Conservation (phyloP, 306 rosid species). For the Glycine latifolia region DNA sequence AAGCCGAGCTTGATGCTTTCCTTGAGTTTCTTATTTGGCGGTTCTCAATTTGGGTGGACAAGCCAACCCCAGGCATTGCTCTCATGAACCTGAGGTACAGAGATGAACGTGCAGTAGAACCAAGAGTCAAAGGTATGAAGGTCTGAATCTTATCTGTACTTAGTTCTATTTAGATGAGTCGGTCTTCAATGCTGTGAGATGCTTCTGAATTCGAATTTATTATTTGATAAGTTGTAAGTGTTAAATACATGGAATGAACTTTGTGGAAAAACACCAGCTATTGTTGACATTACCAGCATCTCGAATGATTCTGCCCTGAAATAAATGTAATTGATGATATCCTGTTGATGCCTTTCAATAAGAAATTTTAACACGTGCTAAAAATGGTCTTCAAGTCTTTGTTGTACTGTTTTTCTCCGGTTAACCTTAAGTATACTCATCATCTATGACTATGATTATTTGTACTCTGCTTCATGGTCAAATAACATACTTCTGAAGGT, state of each 20-base stretch:
- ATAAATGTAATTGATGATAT: too few relatives aligned
- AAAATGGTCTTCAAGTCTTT: not conserved
- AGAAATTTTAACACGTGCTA: not conserved
- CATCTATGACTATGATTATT: not conserved
- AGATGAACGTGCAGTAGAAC: conserved; percentile 82
- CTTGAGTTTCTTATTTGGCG: conserved; percentile 98
- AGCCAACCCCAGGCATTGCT: conserved; percentile 96
- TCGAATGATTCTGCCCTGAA: not conserved
- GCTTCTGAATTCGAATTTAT: conserved; percentile 9
- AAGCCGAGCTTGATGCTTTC: conserved; percentile 87
- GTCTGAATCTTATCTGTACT: conserved; percentile 39
- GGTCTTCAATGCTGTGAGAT: conserved; percentile 42
- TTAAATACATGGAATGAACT: not conserved
- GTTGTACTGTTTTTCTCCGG: not conserved
- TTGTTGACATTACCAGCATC: not conserved
- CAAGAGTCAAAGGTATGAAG: conserved; percentile 77
- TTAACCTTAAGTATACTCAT: conserved; percentile 7
- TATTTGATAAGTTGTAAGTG: conserved; percentile 30
- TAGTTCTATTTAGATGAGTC: conserved; percentile 28
- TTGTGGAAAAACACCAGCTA: not conserved
- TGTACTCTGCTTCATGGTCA: conserved; percentile 22
- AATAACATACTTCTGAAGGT: conserved; percentile 7
- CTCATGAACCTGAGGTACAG: conserved; percentile 97
- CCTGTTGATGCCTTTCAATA: too few relatives aligned
- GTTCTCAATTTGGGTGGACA: conserved; percentile 96